phyloP scores from a whole-genome alignment of 2,329 filamentous ascomycete genomes.

The Fusarium avenaceum region DNA sequence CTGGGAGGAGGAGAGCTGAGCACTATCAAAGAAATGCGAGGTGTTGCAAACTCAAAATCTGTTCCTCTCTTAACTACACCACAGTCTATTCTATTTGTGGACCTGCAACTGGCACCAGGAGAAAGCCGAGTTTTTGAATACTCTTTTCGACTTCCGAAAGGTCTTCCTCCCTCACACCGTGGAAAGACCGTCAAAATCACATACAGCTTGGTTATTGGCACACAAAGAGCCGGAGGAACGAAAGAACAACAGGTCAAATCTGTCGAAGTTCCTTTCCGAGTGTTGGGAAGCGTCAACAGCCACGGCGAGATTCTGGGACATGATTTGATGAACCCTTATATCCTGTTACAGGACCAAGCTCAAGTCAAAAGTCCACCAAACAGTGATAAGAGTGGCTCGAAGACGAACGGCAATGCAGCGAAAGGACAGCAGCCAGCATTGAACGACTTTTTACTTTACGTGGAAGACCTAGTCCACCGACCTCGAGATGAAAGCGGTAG shows the following conservation, averaged over 20 bases:
- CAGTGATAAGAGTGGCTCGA: constrained; percentile 42
- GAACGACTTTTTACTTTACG: constrained; percentile 81
- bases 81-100: constrained; percentile 95
- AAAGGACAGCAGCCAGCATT: constrained; percentile 57
- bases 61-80: constrained; percentile 94
- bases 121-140: constrained; percentile 92
- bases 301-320: constrained; percentile 91
- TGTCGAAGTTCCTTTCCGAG: constrained; percentile 92
- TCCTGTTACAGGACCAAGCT: constrained; percentile 87
- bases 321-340: constrained; percentile 94
- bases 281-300: constrained; percentile 91
- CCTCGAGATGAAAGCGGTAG: constrained; percentile 66
- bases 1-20: constrained; percentile 90
- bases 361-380: constrained; percentile 64
- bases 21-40: constrained; percentile 95
- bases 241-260: constrained; percentile 87
- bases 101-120: constrained; percentile 86
- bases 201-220: constrained; percentile 92
- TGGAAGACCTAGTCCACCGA: constrained; percentile 78
- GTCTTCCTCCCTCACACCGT: constrained; percentile 90
- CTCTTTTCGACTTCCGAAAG: constrained; percentile 85
- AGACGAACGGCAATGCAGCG: constrained; percentile 51
- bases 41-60: constrained; percentile 84
- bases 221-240: constrained; percentile 83
- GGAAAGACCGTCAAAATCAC: constrained; percentile 94